These are phyloP conservation scores for Gyrodon lividus DNA, from an alignment of 768 basidiomycete genomes.

Conservation along the genomic window DNA sequence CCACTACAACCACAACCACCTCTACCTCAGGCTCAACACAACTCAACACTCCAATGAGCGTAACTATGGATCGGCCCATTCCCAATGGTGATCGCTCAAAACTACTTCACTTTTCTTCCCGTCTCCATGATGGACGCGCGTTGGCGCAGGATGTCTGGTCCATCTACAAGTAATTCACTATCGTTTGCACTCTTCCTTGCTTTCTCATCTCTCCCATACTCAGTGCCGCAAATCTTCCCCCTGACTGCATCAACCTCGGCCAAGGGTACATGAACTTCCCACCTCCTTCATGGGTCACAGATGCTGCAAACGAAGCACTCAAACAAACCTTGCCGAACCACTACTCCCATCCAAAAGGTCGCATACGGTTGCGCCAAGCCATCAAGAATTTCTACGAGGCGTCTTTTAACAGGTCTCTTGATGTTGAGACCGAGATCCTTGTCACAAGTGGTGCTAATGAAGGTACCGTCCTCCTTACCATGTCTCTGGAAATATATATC, in stretches of 20 bases:
- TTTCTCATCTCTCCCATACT: conserved; percentile 3
- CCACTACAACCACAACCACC: conserved; percentile 1
- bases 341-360: conserved; percentile 89
- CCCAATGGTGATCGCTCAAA: conserved; percentile 39
- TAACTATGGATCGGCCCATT: not conserved
- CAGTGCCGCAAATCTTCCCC: conserved; percentile 84
- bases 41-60: not conserved
- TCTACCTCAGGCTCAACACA: not conserved
- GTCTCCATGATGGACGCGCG: conserved; percentile 73
- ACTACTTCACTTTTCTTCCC: conserved; percentile 68
- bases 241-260: conserved; percentile 94
- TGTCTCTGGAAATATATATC: not conserved
- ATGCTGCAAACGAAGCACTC: conserved; percentile 72
- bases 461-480: conserved; percentile 46
- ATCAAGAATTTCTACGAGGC: conserved; percentile 79
- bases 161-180: conserved; percentile 67
- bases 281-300: conserved; percentile 76
- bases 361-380: conserved; percentile 83
- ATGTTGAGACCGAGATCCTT: conserved; percentile 85
- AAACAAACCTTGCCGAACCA: conserved; percentile 66
- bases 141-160: conserved; percentile 88
- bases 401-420: conserved; percentile 63
- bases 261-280: conserved; percentile 94
- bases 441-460: conserved; percentile 98
- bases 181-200: conserved; percentile 6